A percentile compares a stretch with the other conserved stretches of the same genome.
phyloP scores from a whole-genome alignment of 495 filamentous ascomycete species.

The Penicillium turbatum region DNA sequence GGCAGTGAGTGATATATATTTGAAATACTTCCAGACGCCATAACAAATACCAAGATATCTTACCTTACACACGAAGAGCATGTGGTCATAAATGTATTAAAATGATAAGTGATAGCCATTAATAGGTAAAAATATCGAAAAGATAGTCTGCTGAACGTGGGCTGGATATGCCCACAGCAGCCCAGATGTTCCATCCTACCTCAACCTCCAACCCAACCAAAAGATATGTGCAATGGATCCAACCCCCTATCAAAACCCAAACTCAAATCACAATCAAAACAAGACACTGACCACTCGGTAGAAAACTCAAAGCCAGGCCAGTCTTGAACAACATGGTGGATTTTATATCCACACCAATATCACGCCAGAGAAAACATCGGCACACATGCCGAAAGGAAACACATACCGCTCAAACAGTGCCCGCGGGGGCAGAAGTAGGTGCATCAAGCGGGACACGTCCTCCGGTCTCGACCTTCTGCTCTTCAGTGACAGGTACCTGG shows the following conservation, averaged over 20 bases:
- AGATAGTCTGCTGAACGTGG: too few species aligned
- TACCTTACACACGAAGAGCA: too few species aligned
- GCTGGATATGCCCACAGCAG: too few species aligned
- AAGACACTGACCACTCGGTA: too few species aligned
- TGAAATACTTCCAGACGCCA: background rate
- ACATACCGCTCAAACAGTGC: constrained; percentile 10
- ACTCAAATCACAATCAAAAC: background rate
- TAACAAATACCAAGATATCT: too few species aligned
- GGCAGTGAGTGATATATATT: background rate
- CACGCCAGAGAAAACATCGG: too few species aligned
- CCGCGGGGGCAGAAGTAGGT: constrained; percentile 19
- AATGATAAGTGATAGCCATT: background rate
- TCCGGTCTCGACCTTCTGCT: constrained; percentile 22
- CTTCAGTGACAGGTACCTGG: constrained; percentile 8
- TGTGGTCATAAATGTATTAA: background rate
- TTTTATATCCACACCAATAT: background rate
- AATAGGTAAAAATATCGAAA: too few species aligned
- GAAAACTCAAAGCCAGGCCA: background rate
- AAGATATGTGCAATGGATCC: constrained; percentile 9
- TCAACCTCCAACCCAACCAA: too few species aligned
- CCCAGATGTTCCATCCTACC: too few species aligned
- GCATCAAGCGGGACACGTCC: constrained; percentile 29
- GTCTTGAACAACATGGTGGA: background rate
- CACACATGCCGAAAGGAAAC: background rate
- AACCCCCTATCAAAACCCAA: background rate